Base-by-base conservation (phyloP, 306 rosid species). In the Malus domestica region DNA sequence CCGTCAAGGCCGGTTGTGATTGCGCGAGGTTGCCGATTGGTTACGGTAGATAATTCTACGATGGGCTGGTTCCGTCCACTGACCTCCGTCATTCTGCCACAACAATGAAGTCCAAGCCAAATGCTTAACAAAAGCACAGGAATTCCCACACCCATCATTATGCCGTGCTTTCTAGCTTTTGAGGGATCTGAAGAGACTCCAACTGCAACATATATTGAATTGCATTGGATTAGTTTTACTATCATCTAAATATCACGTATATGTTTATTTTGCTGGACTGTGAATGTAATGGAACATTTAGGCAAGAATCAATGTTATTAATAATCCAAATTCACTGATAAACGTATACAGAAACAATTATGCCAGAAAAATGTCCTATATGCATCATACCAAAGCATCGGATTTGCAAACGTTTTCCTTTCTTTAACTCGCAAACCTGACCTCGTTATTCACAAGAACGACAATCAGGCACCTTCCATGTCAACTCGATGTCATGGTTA, bases 1-100 rank as follows among this genome's bases (percentile, higher is more conserved):
- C 87, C 76, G 23, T 91, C 96, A 1, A 89, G 89, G 1, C 98
- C 97, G 65, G 40, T 70, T 30, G 10, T 20, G 12, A 78, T 51
- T 3, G 79, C 74, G 0, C 60, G 23, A 2, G 81, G 79, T 32
- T 60, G 79, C 1, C 71, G 67, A 4, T 54, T 52, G 15, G 35
- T 64, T 54, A 82, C 65, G 1, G 6, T 2, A 0, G 90, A 72
- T 49, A 68, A 16, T 11, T 78, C 61, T 4, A 22, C 42, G 49
- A 8, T 52, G 8, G 80, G 68, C 3, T 7, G 75, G 46, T 16
- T 71, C 12, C 4, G 20, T 8, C 91, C 93, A 89, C 16, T 1
- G n/a, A 32, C 15, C 83, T 16, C 57, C 51, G 2, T 64, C 77
- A 73, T n/a, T 30, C 11, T 7, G 8, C 49, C 20, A 3, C 49